Base-by-base conservation (phyloP, 306 rosid genomes). In the Styphnolobium japonicum region DNA sequence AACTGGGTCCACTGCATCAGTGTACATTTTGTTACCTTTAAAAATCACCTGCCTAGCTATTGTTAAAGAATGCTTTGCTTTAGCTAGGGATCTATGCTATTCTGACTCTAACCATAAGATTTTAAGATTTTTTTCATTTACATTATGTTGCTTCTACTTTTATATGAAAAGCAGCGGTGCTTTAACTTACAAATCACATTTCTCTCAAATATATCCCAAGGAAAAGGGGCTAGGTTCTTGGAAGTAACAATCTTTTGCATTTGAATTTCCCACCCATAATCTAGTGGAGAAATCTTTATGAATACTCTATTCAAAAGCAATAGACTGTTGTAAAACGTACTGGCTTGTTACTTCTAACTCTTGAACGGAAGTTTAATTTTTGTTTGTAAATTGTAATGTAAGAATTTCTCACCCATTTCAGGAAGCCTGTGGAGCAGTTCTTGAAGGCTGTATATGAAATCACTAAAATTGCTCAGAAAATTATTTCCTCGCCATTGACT, bases 341-440 rank as follows among this genome's bases (percentile, higher is more conserved):
- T 19, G 1, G 33, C 43, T 33, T 21, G 19, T 56, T 39, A 23
- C 67, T 37, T 55, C 22, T 19, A 14, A 40, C 49, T 67, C 73
- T 46, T 51, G 46, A 73, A 62, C 37, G 74, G 39, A 67, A 60
- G 65, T 49, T 11, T 23, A 45, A 73, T 5, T 52, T 5, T 68
- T 37, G 31, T 21, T 82, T 70, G 66, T 49, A 11, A 51, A 43
- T 25, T 58, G 8, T 31, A 72, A 40, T 18, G 18, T 3, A 14
- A 46, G 25, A 75, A 49, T 14, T 23, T 18, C 23, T 39, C 14
- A 23, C 4, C 29, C 64, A 57, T 85, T 78, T 74, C 93, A 96
- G 99, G 89, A 90, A 90, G 85, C 96, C 98, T 15, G 89, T 96
- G 77, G 98, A 90, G 67, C 89, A 88, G 61, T 96, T 96, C 87